These are phyloP conservation scores for Wallacemonas collosoma DNA, from an alignment of 208 protist genomes.

Conservation along the genomic window DNA sequence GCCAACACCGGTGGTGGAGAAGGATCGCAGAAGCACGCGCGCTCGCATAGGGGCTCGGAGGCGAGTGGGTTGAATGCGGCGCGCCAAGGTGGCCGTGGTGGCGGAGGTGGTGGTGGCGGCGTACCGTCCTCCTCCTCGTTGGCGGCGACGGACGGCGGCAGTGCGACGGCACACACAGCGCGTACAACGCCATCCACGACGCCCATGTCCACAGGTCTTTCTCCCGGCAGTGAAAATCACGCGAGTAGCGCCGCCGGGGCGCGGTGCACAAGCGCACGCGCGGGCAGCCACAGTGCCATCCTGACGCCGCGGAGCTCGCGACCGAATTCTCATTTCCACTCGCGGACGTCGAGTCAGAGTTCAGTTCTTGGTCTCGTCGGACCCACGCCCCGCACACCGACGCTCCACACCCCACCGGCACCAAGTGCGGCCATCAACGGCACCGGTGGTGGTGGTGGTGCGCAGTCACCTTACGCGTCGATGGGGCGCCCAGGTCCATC, in stretches of 20 bases:
- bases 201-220: not conserved
- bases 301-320: not conserved
- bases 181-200: not conserved
- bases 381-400: not conserved
- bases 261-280: not conserved
- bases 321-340: not conserved
- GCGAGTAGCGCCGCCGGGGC: not conserved
- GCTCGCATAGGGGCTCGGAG: not conserved
- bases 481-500: no score
- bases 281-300: not conserved
- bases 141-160: conserved; percentile 2
- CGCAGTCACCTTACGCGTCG: no score
- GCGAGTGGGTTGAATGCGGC: not conserved
- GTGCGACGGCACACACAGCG: not conserved
- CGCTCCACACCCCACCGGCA: not conserved
- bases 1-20: conserved; percentile 48
- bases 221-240: not conserved
- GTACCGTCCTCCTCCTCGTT: not conserved
- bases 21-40: not conserved
- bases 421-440: no score
- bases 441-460: no score
- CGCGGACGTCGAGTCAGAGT: conserved; percentile 16
- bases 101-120: not conserved
- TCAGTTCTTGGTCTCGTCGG: not conserved
- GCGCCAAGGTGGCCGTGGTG: not conserved